These are phyloP conservation scores for Schwanniomyces occidentalis DNA, from an alignment of 805 yeast species.

Conservation along the genomic window DNA sequence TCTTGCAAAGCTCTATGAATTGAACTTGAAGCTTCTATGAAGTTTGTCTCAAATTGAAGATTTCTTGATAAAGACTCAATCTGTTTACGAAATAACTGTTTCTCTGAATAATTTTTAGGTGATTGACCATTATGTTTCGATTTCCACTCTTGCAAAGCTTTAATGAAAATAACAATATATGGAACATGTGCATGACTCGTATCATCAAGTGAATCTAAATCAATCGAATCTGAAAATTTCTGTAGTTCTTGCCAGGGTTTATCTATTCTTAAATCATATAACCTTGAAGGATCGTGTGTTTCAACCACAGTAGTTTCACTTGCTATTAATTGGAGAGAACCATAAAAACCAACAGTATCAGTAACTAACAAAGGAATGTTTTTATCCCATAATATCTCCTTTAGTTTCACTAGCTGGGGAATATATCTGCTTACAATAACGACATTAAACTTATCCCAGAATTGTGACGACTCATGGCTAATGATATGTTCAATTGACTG, in stretches of 20 bases:
- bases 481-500: conserved; percentile 13
- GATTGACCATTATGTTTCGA: conserved; percentile 24
- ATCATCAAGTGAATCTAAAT: conserved; percentile 46
- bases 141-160: conserved; percentile 49
- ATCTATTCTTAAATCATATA: conserved; percentile 67
- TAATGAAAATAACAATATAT: conserved; percentile 59
- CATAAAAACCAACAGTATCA: conserved; percentile 64
- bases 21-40: conserved; percentile 37
- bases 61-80: conserved; percentile 43
- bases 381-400: conserved; percentile 40
- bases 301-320: conserved; percentile 68
- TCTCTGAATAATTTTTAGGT: conserved; percentile 42
- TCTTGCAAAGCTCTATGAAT: conserved; percentile 37
- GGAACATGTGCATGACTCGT: conserved; percentile 66
- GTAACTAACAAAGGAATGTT: conserved; percentile 57
- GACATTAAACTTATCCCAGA: conserved; percentile 54
- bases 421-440: conserved; percentile 43
- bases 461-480: conserved; percentile 9
- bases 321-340: conserved; percentile 52
- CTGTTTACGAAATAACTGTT: conserved; percentile 36
- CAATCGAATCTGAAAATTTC: conserved; percentile 49
- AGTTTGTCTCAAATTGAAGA: conserved; percentile 52
- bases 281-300: conserved; percentile 63
- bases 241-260: conserved; percentile 71
- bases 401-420: conserved; percentile 23